These are phyloP conservation scores for Pseudoturritis turrita DNA, from an alignment of 345 rosid species.

Conservation along the genomic window DNA sequence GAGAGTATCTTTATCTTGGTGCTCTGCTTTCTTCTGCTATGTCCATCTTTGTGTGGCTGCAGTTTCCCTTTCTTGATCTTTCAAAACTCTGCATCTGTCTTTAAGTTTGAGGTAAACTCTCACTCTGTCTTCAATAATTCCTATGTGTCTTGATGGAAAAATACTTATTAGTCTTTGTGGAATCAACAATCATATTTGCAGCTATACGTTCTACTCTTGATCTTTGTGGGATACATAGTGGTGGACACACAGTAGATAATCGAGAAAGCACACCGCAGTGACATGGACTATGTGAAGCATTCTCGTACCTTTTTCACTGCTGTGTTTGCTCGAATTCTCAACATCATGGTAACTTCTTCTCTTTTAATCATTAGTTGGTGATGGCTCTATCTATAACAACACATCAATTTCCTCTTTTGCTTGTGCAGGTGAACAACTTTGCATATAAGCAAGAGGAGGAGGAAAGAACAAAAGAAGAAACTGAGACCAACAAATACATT, in stretches of 20 bases:
- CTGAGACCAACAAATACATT: constrained; percentile 21
- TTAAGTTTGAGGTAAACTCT: constrained; percentile 64
- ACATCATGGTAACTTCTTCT: constrained; percentile 55
- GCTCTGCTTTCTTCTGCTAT: constrained; percentile 77
- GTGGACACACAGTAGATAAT: constrained; percentile 85
- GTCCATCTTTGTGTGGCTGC: constrained; percentile 67
- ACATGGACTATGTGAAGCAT: constrained; percentile 76
- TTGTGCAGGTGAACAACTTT: constrained; percentile 57
- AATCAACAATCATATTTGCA: constrained; percentile 16
- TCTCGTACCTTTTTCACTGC: constrained; percentile 72
- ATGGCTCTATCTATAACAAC: background rate
- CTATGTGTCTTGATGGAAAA: background rate
- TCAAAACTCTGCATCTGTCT: constrained; percentile 74
- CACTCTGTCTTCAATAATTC: background rate
- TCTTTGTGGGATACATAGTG: constrained; percentile 71
- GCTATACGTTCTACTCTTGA: constrained; percentile 72
- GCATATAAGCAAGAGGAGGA: constrained; percentile 52
- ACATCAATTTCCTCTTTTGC: background rate
- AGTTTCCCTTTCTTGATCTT: constrained; percentile 66
- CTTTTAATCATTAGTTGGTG: background rate
- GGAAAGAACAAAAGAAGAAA: constrained; percentile 65
- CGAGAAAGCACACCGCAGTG: constrained; percentile 76
- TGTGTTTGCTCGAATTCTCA: constrained; percentile 62
- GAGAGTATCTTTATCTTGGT: constrained; percentile 82
- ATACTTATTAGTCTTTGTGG: background rate